These are phyloP conservation scores for Tuber aestivum DNA, from an alignment of 495 filamentous ascomycete species.

Conservation along the genomic window DNA sequence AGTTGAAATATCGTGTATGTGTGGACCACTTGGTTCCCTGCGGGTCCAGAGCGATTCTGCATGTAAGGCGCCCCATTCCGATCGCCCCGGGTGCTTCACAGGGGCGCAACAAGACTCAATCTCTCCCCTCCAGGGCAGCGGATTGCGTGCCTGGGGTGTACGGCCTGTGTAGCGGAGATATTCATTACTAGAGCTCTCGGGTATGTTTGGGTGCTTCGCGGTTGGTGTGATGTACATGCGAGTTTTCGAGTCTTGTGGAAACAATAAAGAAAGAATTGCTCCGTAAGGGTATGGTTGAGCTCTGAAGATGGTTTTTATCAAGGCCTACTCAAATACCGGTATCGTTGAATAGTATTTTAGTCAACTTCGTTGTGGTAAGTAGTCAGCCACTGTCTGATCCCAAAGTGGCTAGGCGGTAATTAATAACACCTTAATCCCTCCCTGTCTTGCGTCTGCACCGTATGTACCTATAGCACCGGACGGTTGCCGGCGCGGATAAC, in stretches of 20 bases:
- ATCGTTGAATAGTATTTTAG: too few relatives aligned
- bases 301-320: too few relatives aligned
- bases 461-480: too few relatives aligned
- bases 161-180: background rate
- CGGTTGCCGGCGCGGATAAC: too few relatives aligned
- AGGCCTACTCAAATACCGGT: too few relatives aligned
- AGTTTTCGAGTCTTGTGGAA: background rate
- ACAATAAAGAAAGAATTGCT: background rate
- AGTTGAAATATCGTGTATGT: background rate
- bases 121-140: background rate
- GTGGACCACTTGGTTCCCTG: background rate
- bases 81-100: background rate
- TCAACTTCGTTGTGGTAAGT: too few relatives aligned
- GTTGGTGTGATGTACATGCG: background rate
- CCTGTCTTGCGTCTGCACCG: too few relatives aligned
- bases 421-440: too few relatives aligned
- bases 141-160: background rate
- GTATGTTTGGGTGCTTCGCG: background rate
- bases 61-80: background rate
- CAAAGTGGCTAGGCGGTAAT: too few relatives aligned
- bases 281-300: too few relatives aligned
- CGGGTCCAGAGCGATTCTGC: background rate
- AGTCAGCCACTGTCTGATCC: too few relatives aligned
- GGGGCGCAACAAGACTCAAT: background rate
- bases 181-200: background rate